These are phyloP conservation scores for Xerocomus minutiporus DNA, from an alignment of 1,284 basidiomycete species.

Conservation along the genomic window DNA sequence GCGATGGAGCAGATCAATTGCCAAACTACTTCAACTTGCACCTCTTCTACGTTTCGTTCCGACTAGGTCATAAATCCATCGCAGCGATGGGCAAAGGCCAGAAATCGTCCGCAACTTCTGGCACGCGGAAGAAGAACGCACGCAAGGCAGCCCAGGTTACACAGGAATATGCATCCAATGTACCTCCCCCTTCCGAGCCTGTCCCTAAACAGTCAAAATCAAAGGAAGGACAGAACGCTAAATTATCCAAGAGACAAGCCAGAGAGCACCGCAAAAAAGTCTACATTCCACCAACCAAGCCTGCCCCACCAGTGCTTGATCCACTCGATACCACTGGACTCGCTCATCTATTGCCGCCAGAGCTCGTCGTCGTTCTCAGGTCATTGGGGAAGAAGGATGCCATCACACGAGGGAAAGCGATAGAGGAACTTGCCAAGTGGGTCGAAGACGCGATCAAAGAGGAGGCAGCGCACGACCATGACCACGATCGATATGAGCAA, in stretches of 20 bases:
- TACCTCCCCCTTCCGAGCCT: slow-evolving; percentile 13
- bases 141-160: slow-evolving; percentile 46
- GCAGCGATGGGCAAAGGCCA: slow-evolving; percentile 44
- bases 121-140: slow-evolving; percentile 82
- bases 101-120: slow-evolving; percentile 74
- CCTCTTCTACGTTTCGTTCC: not conserved
- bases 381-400: slow-evolving; percentile 89
- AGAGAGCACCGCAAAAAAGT: slow-evolving; percentile 71
- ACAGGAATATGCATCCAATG: slow-evolving; percentile 29
- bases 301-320: slow-evolving; percentile 79
- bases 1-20: too few relatives aligned
- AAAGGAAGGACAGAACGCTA: slow-evolving; percentile 42
- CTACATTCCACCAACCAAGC: slow-evolving; percentile 85
- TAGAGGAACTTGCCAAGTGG: slow-evolving; percentile 83
- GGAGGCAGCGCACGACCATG: slow-evolving; percentile 39
- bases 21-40: too few relatives aligned
- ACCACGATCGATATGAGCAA: slow-evolving; percentile 19
- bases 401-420: slow-evolving; percentile 79
- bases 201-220: slow-evolving; percentile 42
- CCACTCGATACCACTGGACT: slow-evolving; percentile 89
- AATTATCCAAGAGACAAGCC: slow-evolving; percentile 54
- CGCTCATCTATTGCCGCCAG: slow-evolving; percentile 71
- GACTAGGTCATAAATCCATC: not conserved
- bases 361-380: slow-evolving; percentile 80
- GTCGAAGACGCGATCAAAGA: slow-evolving; percentile 49